Conservation (phyloP, 768 basidiomycete species). For the Rhizopogon vulgaris region DNA sequence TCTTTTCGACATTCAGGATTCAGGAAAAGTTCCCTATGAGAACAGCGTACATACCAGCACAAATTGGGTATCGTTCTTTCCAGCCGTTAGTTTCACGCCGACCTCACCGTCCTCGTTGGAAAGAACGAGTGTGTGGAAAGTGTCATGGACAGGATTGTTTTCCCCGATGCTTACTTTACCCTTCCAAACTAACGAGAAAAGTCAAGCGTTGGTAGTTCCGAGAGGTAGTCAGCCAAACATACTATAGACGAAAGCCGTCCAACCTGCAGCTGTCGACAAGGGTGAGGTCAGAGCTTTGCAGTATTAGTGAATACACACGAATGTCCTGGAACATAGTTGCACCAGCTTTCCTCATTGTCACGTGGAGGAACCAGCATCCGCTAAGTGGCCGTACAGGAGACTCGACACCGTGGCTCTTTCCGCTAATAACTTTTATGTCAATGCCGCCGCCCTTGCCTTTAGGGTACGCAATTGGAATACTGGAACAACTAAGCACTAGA, state of each 20-base stretch:
- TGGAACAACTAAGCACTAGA: conserved; percentile 20
- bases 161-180: conserved; percentile 62
- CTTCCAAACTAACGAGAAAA: conserved; percentile 21
- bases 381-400: conserved; percentile 88
- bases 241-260: conserved; percentile 90
- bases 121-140: conserved; percentile 82
- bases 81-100: conserved; percentile 62
- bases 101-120: conserved; percentile 52
- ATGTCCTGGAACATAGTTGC: conserved; percentile 72
- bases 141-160: conserved; percentile 37
- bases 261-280: conserved; percentile 55
- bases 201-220: not conserved
- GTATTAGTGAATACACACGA: conserved; percentile 40
- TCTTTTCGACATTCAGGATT: conserved; percentile 29
- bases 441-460: conserved; percentile 60
- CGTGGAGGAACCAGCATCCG: conserved; percentile 91
- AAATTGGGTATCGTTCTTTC: conserved; percentile 61
- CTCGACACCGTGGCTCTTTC: conserved; percentile 77
- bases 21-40: not conserved
- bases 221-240: conserved; percentile 17
- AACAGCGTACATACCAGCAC: conserved; percentile 48
- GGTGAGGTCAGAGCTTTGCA: not conserved
- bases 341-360: conserved; percentile 57
- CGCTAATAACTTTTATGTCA: conserved; percentile 81
- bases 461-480: conserved; percentile 71